phyloP scores from a whole-genome alignment of 2,329 filamentous ascomycete species.

The Kalmusia sp. region DNA sequence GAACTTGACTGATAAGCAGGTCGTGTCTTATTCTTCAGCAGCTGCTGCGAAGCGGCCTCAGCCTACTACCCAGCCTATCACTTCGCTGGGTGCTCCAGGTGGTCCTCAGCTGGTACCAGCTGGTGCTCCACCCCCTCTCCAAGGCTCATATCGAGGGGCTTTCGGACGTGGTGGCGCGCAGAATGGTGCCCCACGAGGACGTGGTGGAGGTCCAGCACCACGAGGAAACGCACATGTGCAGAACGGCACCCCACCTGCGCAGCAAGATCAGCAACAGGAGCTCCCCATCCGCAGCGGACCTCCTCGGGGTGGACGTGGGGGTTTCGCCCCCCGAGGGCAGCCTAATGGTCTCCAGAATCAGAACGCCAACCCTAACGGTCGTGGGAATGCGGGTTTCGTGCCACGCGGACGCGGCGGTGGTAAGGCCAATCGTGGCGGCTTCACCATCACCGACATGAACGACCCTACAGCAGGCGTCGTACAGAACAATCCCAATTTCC shows the following conservation, averaged over 20 bases:
- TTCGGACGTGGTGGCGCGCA: conserved; percentile 44
- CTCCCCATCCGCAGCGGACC: conserved; percentile 49
- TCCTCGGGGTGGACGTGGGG: conserved; percentile 48
- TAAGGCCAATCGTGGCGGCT: conserved; percentile 51
- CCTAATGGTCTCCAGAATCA: conserved; percentile 33
- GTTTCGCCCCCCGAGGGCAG: conserved; percentile 44
- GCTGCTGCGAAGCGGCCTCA: conserved; percentile 61
- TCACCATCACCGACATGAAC: conserved; percentile 56
- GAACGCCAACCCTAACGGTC: conserved; percentile 32
- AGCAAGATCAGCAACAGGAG: conserved; percentile 36
- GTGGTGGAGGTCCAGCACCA: conserved; percentile 47
- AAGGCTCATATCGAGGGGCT: conserved; percentile 65
- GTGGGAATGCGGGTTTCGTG: conserved; percentile 43
- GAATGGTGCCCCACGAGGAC: conserved; percentile 18
- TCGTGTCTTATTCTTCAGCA: conserved; percentile 71
- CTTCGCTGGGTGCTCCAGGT: conserved; percentile 59
- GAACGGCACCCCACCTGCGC: conserved; percentile 29
- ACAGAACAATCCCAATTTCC: conserved; percentile 63
- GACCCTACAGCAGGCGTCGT: conserved; percentile 62
- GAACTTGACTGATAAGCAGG: conserved; percentile 83
- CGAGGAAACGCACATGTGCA: conserved; percentile 31
- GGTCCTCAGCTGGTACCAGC: conserved; percentile 68
- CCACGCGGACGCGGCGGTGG: conserved; percentile 50
- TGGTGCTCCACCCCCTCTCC: conserved; percentile 62
- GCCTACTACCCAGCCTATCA: conserved; percentile 58